These are phyloP conservation scores for Fusarium sp. DNA, from an alignment of 2,329 filamentous ascomycete genomes.

Conservation along the genomic window DNA sequence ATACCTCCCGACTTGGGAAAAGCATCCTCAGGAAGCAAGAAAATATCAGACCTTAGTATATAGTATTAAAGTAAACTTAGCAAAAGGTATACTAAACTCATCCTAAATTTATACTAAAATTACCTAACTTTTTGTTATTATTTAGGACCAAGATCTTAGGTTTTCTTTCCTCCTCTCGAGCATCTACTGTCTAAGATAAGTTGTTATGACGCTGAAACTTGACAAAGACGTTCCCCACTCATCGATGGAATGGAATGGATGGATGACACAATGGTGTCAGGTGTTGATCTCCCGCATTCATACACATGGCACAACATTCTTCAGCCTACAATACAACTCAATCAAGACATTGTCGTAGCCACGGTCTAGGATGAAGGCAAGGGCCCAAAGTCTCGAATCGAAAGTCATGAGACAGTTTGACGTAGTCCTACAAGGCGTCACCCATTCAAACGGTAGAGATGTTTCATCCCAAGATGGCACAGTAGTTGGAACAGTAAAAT, in stretches of 20 bases:
- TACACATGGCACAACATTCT: background rate
- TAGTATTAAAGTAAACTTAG: too few species aligned
- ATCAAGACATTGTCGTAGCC: background rate
- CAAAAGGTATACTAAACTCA: too few species aligned
- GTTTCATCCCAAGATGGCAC: background rate
- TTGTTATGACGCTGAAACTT: background rate
- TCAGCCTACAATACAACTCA: background rate
- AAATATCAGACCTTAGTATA: too few species aligned
- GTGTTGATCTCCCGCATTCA: background rate
- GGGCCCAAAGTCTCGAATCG: background rate
- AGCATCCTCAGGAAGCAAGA: background rate
- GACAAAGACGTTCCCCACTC: background rate
- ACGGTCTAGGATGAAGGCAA: background rate
- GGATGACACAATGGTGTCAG: background rate
- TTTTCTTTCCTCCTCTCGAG: background rate
- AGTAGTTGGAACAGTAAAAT: constrained; percentile 19
- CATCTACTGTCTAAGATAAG: background rate
- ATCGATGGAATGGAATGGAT: background rate
- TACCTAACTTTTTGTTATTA: too few species aligned
- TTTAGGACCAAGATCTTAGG: too few species aligned
- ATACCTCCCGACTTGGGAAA: background rate
- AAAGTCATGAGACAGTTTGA: background rate
- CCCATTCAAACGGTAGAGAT: background rate
- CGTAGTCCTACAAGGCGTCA: background rate
- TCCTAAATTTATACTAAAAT: too few species aligned